Conservation (phyloP, 805 yeast species). For the Millerozyma acaciae region DNA sequence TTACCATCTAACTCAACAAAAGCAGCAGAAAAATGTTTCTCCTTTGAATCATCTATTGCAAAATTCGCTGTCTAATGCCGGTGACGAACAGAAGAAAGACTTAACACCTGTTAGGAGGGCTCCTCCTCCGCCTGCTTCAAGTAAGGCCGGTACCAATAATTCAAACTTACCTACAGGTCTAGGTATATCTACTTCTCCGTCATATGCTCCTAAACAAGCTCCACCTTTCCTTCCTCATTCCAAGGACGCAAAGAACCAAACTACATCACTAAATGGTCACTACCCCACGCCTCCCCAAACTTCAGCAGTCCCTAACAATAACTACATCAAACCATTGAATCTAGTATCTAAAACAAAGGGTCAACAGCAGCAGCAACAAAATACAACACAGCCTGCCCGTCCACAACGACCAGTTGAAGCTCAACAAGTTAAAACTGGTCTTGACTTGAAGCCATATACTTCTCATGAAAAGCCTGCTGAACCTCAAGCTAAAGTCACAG, state of each 20-base stretch:
- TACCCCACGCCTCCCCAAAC: constrained; percentile 17
- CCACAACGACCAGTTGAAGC: constrained; percentile 1
- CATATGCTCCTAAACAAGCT: constrained; percentile 21
- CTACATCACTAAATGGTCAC: constrained; percentile 23
- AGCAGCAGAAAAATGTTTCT: constrained; percentile 17
- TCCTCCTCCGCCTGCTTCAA: constrained; percentile 47
- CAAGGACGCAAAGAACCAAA: constrained; percentile 28
- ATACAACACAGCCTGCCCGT: constrained; percentile 1
- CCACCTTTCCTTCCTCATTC: constrained; percentile 29
- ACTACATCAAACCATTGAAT: constrained; percentile 18
- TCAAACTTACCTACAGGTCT: constrained; percentile 17
- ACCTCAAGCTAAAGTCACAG: constrained; percentile 9
- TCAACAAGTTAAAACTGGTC: constrained; percentile 5
- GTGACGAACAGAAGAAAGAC: constrained; percentile 17
- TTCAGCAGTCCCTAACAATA: constrained; percentile 11
- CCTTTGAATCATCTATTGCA: constrained; percentile 33
- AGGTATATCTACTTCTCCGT: constrained; percentile 17
- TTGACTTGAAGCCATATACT: constrained; percentile 7
- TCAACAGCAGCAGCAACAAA: constrained; percentile 10
- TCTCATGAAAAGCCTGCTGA: constrained; percentile 5
- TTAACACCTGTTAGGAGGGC: constrained; percentile 51
- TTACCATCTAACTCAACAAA: constrained; percentile 28
- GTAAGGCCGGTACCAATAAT: constrained; percentile 7
- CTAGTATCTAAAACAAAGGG: constrained; percentile 11
- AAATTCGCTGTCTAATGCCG: constrained; percentile 13